These are phyloP conservation scores for Annulohypoxylon maeteangense DNA, from an alignment of 495 filamentous ascomycete species.

Conservation along the genomic window DNA sequence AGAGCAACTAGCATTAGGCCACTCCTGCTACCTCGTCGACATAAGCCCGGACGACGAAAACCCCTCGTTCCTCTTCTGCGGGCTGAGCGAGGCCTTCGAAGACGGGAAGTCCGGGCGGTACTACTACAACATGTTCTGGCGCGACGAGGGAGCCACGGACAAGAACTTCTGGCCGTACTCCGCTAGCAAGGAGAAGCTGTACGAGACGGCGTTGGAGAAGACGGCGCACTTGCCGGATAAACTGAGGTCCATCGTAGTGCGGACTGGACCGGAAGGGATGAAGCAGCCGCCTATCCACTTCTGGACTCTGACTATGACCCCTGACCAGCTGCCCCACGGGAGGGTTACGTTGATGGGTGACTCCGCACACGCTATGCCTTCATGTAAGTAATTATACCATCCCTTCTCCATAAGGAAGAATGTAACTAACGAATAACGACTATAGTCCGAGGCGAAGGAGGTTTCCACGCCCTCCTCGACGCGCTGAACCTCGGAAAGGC, in stretches of 20 bases:
- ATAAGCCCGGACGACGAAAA: constrained; percentile 25
- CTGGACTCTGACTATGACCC: constrained; percentile 32
- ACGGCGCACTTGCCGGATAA: constrained; percentile 33
- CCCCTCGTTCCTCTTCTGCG: constrained; percentile 40
- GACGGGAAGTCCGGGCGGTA: constrained; percentile 42
- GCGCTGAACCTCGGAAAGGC: constrained; percentile 36
- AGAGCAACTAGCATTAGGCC: constrained; percentile 43
- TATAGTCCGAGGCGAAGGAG: constrained; percentile 40
- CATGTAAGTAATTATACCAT: constrained; percentile 52
- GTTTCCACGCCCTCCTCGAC: constrained; percentile 39
- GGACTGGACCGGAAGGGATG: constrained; percentile 34
- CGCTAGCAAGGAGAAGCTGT: constrained; percentile 36
- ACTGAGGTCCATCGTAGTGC: constrained; percentile 38
- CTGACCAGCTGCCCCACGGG: constrained; percentile 47
- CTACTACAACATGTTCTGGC: constrained; percentile 43
- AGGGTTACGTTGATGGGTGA: constrained; percentile 60
- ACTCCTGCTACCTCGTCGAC: constrained; percentile 38
- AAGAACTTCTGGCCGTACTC: constrained; percentile 40
- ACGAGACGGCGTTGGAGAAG: constrained; percentile 39
- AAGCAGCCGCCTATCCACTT: constrained; percentile 30
- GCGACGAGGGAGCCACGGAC: constrained; percentile 34
- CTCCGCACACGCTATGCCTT: constrained; percentile 67
- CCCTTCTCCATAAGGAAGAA: neutral
- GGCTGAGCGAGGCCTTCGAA: constrained; percentile 32
- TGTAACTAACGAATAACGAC: neutral